Conservation (phyloP, 2,329 filamentous ascomycete genomes). For the Trichoderma arundinaceum region DNA sequence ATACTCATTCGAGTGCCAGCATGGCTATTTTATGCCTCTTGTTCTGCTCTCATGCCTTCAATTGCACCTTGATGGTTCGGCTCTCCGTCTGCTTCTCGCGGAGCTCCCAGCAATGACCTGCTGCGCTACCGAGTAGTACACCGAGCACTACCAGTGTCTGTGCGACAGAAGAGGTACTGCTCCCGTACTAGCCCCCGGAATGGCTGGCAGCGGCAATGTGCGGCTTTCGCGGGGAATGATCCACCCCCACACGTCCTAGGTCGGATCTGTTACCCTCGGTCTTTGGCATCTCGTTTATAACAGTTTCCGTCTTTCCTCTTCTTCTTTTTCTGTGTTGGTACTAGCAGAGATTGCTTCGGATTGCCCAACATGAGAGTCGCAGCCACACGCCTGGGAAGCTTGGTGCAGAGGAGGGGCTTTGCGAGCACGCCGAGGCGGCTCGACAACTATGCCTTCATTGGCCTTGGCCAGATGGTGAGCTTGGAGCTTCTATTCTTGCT, state of each 20-base stretch:
- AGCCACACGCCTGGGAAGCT: slow-evolving; percentile 38
- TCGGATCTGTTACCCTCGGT: slow-evolving; percentile 6
- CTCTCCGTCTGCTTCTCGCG: too few relatives aligned
- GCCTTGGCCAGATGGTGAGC: slow-evolving; percentile 65
- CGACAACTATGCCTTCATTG: slow-evolving; percentile 64
- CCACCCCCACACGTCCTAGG: slow-evolving; percentile 34
- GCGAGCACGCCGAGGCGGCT: slow-evolving; percentile 54
- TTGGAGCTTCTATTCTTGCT: background rate
- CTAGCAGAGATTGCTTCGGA: background rate
- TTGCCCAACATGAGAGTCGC: slow-evolving; percentile 36
- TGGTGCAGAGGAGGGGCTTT: slow-evolving; percentile 55
- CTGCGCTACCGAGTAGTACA: too few relatives aligned
- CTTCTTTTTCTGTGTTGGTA: background rate
- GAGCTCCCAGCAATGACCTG: too few relatives aligned
- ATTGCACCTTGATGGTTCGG: too few relatives aligned
- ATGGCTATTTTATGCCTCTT: too few relatives aligned
- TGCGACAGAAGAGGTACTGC: background rate
- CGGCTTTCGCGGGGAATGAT: slow-evolving; percentile 42
- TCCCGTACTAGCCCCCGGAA: slow-evolving; percentile 2
- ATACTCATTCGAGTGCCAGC: background rate
- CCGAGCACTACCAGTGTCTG: too few relatives aligned
- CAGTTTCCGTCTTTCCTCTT: background rate
- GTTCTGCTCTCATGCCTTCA: too few relatives aligned
- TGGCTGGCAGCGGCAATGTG: slow-evolving; percentile 47
- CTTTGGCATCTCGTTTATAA: background rate